Percentiles rank a stretch among this genome's conserved stretches.
Conservation (phyloP, 2,329 filamentous ascomycete species). For the Aurifilum marmelostoma region DNA sequence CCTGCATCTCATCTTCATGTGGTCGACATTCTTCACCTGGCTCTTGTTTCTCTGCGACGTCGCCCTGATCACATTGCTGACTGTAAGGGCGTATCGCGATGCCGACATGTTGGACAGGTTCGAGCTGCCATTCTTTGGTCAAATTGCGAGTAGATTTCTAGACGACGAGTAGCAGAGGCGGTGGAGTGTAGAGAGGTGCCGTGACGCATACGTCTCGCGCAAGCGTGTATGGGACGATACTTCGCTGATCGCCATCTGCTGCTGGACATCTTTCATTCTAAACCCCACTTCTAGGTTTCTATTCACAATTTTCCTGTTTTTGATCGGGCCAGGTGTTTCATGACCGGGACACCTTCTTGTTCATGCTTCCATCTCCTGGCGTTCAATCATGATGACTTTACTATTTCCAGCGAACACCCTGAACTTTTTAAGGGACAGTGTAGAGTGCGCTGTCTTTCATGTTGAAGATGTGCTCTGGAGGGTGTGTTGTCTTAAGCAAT, state of each 20-base stretch:
- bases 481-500: background rate
- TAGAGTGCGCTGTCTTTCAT: background rate
- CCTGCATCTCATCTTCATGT: slow-evolving; percentile 83
- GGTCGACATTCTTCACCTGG: slow-evolving; percentile 84
- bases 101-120: slow-evolving; percentile 73
- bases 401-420: background rate
- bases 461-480: background rate
- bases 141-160: slow-evolving; percentile 83
- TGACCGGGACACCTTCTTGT: background rate
- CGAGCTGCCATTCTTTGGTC: slow-evolving; percentile 88
- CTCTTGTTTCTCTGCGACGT: slow-evolving; percentile 78
- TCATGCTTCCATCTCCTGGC: slow-evolving; percentile 22
- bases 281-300: background rate
- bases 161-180: slow-evolving; percentile 69
- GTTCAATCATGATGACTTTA: background rate
- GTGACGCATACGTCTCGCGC: too few species aligned
- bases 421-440: background rate
- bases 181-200: background rate
- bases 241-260: background rate
- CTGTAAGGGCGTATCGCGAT: slow-evolving; percentile 81
- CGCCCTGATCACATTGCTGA: slow-evolving; percentile 74
- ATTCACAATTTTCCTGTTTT: background rate
- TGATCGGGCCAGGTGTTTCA: background rate
- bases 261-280: background rate
- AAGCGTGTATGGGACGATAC: too few species aligned